These are phyloP conservation scores for Alternaria sp. DNA, from an alignment of 2,329 filamentous ascomycete genomes.

Conservation along the genomic window DNA sequence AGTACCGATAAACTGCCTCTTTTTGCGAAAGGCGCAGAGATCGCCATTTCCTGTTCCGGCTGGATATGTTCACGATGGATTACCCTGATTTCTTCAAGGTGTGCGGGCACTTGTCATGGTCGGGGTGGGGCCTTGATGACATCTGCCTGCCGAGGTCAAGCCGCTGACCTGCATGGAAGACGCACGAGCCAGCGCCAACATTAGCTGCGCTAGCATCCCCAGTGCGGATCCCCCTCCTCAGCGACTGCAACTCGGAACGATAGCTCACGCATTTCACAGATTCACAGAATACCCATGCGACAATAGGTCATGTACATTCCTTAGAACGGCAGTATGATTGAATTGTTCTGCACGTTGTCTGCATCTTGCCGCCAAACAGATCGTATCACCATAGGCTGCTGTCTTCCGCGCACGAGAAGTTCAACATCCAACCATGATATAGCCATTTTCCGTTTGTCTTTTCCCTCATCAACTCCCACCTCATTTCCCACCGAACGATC, in stretches of 20 bases:
- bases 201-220: conserved; percentile 13
- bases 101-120: conserved; percentile 6
- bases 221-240: conserved; percentile 10
- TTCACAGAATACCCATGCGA: neutral
- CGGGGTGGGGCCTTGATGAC: conserved; percentile 8
- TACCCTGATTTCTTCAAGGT: neutral
- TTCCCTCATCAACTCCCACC: neutral
- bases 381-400: neutral
- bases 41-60: neutral
- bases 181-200: conserved; percentile 13
- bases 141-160: conserved; percentile 15
- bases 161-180: conserved; percentile 19
- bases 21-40: neutral
- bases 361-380: neutral
- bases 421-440: neutral
- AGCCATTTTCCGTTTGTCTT: neutral
- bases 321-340: neutral
- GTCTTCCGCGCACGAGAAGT: neutral
- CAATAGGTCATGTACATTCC: neutral
- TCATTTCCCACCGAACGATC: neutral
- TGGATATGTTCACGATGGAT: neutral
- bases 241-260: conserved; percentile 1
- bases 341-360: neutral
- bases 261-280: neutral
- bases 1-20: neutral